These are phyloP conservation scores for Mycena amicta DNA, from an alignment of 768 basidiomycete genomes.

Conservation along the genomic window DNA sequence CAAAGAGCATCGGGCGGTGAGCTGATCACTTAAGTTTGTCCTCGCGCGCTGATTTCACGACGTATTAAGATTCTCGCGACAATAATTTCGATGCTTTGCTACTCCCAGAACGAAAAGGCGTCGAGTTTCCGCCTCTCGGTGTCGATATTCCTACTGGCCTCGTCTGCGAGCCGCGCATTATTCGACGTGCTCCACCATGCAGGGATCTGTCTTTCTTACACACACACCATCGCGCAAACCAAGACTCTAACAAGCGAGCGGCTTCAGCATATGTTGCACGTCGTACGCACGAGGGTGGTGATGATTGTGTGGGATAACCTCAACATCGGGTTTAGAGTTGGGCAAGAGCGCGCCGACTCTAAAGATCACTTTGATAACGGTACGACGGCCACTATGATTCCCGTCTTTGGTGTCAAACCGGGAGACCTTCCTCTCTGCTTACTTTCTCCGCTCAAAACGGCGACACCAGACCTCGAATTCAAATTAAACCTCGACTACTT, in stretches of 20 bases:
- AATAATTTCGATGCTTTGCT: constrained; percentile 23
- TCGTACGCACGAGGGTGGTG: not conserved
- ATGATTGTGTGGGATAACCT: constrained; percentile 31
- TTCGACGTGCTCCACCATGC: constrained; percentile 32
- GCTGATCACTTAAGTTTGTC: too few relatives aligned
- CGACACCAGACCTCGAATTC: constrained; percentile 8
- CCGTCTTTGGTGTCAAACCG: not conserved
- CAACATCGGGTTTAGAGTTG: constrained; percentile 30
- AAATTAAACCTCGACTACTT: not conserved
- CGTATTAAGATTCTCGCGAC: constrained; percentile 14
- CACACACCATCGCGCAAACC: constrained; percentile 24
- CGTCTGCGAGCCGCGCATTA: constrained; percentile 21
- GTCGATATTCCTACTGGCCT: constrained; percentile 29
- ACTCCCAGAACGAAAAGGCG: constrained; percentile 24
- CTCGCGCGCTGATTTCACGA: too few relatives aligned
- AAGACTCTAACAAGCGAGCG: constrained; percentile 24
- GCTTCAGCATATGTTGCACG: not conserved
- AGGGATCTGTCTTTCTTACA: constrained; percentile 28
- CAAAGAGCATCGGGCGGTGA: not conserved
- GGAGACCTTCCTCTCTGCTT: constrained; percentile 18
- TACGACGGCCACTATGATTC: constrained; percentile 29
- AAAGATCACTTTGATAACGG: constrained; percentile 34
- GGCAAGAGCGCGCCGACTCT: constrained; percentile 24
- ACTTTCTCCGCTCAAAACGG: constrained; percentile 13
- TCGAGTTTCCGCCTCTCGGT: constrained; percentile 25